Evolutionary conservation across 2,329 filamentous ascomycete species (phyloP).

Genomic region (Sporothrix globosa): DNA sequence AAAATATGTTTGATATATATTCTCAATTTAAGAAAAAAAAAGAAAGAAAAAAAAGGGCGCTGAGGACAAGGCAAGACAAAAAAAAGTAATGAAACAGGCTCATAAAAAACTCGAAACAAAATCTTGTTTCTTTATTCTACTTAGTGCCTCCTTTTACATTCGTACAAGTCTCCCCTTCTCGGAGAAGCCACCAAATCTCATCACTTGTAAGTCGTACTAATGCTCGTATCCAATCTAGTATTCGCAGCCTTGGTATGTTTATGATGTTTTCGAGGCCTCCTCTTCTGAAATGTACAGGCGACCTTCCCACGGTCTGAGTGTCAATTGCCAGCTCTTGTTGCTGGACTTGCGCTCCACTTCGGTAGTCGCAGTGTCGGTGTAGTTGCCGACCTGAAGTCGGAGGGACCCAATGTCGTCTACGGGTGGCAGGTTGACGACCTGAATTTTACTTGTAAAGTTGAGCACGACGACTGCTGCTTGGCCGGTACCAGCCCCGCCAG

Average conservation of each 20-base stretch:
- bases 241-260: neutral
- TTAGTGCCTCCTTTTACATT: neutral
- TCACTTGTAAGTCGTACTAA: neutral
- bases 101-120: too few relatives aligned
- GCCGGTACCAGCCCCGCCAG: constrained; percentile 18
- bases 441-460: constrained; percentile 50
- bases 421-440: constrained; percentile 41
- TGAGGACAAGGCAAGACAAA: too few relatives aligned
- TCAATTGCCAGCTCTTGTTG: constrained; percentile 30
- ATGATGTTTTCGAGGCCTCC: neutral
- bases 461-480: constrained; percentile 44
- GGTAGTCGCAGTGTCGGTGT: constrained; percentile 38
- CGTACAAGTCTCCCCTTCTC: neutral
- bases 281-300: constrained; percentile 41
- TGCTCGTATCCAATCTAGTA: neutral
- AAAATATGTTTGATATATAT: too few relatives aligned
- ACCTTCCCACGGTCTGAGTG: constrained; percentile 45
- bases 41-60: neutral
- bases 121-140: neutral
- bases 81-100: neutral
- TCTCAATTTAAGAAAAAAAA: neutral
- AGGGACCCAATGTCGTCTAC: constrained; percentile 34
- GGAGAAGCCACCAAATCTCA: neutral
- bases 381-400: constrained; percentile 41
- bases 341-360: constrained; percentile 26